These are phyloP conservation scores for Fusarium proliferatum DNA, from an alignment of 2,329 filamentous ascomycete species.

Conservation along the genomic window DNA sequence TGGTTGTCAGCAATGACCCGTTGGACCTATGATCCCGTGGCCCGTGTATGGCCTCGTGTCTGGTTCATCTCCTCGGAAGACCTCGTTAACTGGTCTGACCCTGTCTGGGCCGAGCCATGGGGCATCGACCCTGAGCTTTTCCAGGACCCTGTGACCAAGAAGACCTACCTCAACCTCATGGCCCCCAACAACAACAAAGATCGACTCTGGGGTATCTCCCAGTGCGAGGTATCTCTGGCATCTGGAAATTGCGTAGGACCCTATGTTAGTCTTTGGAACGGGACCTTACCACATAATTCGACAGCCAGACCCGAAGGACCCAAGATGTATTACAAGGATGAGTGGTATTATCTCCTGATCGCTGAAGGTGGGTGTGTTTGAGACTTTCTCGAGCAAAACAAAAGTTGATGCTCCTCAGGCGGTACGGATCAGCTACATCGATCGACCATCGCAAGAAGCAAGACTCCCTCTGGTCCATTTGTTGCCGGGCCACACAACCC, in stretches of 20 bases:
- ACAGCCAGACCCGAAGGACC: neutral
- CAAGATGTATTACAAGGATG: neutral
- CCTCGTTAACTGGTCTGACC: neutral
- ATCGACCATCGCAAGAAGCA: neutral
- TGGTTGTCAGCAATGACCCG: neutral
- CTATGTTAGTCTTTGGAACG: neutral
- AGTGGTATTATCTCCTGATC: neutral
- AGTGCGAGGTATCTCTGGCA: neutral
- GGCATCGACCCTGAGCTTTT: neutral
- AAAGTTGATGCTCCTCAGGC: neutral
- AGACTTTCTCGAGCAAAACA: fast-evolving
- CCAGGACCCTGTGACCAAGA: neutral
- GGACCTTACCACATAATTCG: neutral
- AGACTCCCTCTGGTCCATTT: neutral
- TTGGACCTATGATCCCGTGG: neutral
- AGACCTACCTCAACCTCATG: neutral
- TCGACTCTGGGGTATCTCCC: neutral
- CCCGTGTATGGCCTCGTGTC: neutral
- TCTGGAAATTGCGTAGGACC: neutral
- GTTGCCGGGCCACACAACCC: neutral
- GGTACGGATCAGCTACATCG: neutral
- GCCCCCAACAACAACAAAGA: neutral
- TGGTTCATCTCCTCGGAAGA: neutral
- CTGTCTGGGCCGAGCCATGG: neutral
- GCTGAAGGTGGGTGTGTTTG: neutral